Conservation (phyloP, 352 stramenopile species). For the Pythium grandisporangium region DNA sequence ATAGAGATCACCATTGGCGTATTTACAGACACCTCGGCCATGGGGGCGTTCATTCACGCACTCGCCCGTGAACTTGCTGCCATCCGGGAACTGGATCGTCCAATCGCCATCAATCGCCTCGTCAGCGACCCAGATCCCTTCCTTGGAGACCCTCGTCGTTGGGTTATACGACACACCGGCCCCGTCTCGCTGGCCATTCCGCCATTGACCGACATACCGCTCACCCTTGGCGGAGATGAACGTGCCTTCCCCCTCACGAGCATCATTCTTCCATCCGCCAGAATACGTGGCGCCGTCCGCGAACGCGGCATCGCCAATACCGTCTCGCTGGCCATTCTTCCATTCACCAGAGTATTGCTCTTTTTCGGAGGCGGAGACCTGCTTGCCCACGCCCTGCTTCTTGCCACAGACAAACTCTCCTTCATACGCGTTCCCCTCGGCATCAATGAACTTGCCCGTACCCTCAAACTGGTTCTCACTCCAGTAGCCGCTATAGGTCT, state of each 20-base stretch:
- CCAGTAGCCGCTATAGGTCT: slow-evolving; percentile 76
- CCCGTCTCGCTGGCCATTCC: slow-evolving; percentile 36
- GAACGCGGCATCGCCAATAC: slow-evolving; percentile 48
- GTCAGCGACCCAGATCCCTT: slow-evolving; percentile 48
- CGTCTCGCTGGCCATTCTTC: slow-evolving; percentile 36
- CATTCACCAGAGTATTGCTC: slow-evolving; percentile 63
- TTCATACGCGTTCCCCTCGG: slow-evolving; percentile 73
- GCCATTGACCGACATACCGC: slow-evolving; percentile 67
- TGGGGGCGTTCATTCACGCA: slow-evolving; percentile 58
- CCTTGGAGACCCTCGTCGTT: slow-evolving; percentile 48
- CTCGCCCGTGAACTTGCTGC: slow-evolving; percentile 64
- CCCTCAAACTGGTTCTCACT: slow-evolving; percentile 67
- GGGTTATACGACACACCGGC: slow-evolving; percentile 28
- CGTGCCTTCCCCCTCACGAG: slow-evolving; percentile 54
- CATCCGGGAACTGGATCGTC: slow-evolving; percentile 68
- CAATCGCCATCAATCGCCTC: slow-evolving; percentile 59
- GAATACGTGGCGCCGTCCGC: slow-evolving; percentile 47
- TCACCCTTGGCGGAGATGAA: slow-evolving; percentile 43
- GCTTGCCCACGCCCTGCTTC: slow-evolving; percentile 68
- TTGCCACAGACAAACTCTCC: slow-evolving; percentile 68
- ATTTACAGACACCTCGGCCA: slow-evolving; percentile 67
- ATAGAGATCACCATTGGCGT: slow-evolving; percentile 78
- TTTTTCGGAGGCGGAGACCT: slow-evolving; percentile 13
- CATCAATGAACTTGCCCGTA: slow-evolving; percentile 68
- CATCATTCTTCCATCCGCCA: slow-evolving; percentile 39